A percentile compares a stretch with the other conserved stretches of the same genome.
Conservation (phyloP, 1,284 basidiomycete species). For the Vanrija sp. region DNA sequence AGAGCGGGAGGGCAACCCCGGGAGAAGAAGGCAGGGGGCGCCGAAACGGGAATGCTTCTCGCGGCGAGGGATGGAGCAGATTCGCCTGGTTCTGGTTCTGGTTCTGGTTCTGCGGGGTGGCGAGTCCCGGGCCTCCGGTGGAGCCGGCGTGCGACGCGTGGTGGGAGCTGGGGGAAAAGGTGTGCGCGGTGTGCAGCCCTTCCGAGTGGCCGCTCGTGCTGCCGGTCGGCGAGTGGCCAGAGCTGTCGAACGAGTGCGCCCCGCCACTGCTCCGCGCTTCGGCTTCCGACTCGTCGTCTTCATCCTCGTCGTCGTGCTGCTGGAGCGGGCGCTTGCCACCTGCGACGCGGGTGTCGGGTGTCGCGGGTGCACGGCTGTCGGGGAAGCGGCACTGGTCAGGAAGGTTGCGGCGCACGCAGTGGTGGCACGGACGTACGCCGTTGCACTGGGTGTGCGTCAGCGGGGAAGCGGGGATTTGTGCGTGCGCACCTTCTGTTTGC, state of each 20-base stretch:
- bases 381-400: constrained; percentile 16
- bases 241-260: background rate
- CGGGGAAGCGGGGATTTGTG: background rate
- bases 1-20: too few relatives aligned
- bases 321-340: background rate
- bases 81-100: too few relatives aligned
- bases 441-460: constrained; percentile 17
- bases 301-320: background rate
- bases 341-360: background rate
- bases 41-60: too few relatives aligned
- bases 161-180: too few relatives aligned
- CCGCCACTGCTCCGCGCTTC: constrained; percentile 3
- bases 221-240: too few relatives aligned
- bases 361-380: constrained; percentile 1
- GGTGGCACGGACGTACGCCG: constrained; percentile 22
- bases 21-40: too few relatives aligned
- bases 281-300: constrained; percentile 1
- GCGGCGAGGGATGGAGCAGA: too few relatives aligned
- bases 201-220: too few relatives aligned
- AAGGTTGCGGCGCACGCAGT: constrained; percentile 25
- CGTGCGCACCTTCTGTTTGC: constrained; percentile 24
- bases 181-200: too few relatives aligned
- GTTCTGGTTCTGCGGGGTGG: too few relatives aligned
- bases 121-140: too few relatives aligned
- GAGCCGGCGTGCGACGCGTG: too few relatives aligned